phyloP scores from a whole-genome alignment of 192 early-diverging fungal species.

The Linnemannia elongata region DNA sequence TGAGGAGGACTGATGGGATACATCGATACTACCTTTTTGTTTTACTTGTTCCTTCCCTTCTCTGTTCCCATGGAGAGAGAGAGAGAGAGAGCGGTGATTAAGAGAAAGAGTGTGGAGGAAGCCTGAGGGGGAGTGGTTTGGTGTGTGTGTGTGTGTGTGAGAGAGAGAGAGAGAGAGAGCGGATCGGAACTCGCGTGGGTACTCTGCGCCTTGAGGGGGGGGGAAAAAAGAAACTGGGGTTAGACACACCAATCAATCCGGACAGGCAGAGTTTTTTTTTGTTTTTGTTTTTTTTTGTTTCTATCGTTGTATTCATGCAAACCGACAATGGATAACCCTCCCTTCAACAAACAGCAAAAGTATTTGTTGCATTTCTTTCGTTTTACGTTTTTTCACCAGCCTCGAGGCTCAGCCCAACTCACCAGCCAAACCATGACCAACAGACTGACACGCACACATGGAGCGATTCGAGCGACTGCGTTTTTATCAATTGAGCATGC shows the following conservation, averaged over 20 bases:
- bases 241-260: background rate
- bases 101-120: background rate
- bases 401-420: background rate
- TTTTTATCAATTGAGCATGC: background rate
- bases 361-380: background rate
- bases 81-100: background rate
- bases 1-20: background rate
- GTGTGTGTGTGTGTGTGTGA: too few species aligned
- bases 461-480: background rate
- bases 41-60: background rate
- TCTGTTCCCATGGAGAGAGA: background rate
- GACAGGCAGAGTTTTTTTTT: too few species aligned
- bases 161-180: background rate
- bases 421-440: background rate
- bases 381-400: background rate
- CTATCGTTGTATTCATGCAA: background rate
- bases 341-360: background rate
- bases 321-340: background rate
- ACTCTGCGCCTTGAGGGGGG: background rate
- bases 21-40: background rate
- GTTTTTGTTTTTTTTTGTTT: background rate
- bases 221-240: background rate
- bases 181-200: conserved; percentile 8
- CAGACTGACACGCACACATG: background rate
- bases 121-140: background rate